These are phyloP conservation scores for Murraya koenigii DNA, from an alignment of 345 rosid species.

Conservation along the genomic window DNA sequence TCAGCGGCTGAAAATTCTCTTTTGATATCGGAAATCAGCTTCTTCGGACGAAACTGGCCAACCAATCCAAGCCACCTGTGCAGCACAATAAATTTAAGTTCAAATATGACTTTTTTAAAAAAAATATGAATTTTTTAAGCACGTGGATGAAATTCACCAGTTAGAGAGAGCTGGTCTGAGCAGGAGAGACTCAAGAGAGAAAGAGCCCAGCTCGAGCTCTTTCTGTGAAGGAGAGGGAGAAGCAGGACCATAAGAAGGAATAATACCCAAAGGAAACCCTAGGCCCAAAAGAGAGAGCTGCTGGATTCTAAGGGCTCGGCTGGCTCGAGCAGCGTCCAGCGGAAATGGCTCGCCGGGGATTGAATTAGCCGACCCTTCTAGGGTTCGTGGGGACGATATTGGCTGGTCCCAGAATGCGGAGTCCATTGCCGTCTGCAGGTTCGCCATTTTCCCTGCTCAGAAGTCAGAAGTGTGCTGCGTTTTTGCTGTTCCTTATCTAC, in stretches of 20 bases:
- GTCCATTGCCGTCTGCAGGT: slow-evolving; percentile 73
- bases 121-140: neutral
- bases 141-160: slow-evolving; percentile 38
- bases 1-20: slow-evolving; percentile 46
- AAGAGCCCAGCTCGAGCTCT: slow-evolving; percentile 59
- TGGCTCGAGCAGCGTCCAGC: slow-evolving; percentile 59
- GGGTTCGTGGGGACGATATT: slow-evolving; percentile 56
- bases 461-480: neutral
- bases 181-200: slow-evolving; percentile 67
- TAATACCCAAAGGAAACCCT: slow-evolving; percentile 78
- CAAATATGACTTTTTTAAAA: too few species aligned
- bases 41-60: slow-evolving; percentile 80
- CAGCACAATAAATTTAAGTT: neutral
- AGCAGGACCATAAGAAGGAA: slow-evolving; percentile 64
- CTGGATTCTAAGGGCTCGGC: slow-evolving; percentile 76
- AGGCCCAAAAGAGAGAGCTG: slow-evolving; percentile 68
- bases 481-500: slow-evolving; percentile 7
- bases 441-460: slow-evolving; percentile 37
- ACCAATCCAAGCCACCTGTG: slow-evolving; percentile 75
- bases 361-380: slow-evolving; percentile 64
- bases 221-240: slow-evolving; percentile 40
- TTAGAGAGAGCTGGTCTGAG: slow-evolving; percentile 49
- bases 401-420: slow-evolving; percentile 77
- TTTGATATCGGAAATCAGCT: slow-evolving; percentile 58
- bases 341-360: slow-evolving; percentile 81